Base-by-base conservation (phyloP, 1,139 yeast species). In the Yamadazyma triangularis region DNA sequence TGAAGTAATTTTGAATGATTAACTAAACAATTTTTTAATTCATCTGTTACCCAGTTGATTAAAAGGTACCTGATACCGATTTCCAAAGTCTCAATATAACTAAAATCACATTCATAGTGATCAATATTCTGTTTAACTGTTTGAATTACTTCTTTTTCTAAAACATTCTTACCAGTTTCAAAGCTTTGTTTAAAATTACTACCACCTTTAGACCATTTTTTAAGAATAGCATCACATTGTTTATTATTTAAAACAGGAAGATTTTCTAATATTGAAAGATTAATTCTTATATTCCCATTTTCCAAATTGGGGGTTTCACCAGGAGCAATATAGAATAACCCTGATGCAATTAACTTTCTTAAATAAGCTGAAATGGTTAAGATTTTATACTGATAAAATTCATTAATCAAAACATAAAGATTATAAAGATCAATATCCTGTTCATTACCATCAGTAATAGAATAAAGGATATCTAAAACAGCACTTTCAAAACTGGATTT, bases 271-370 rank as follows among this genome's bases (percentile, higher is more conserved):
- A 79, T 65, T 14, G 57, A 43, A 21, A 77, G 48, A 46, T 80
- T 87, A 12, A 64, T 56, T 24, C 58, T 53, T 9, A 70, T 39
- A 50, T 55, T 40, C 38, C 51, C 39, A 41, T 53, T 13, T 48
- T 55, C 40, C 23, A 38, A 23, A 15, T 37, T 35, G 4, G 38
- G 36, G 12, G 38, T 43, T 8, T 42, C 34, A 3, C 50, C 56
- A 2, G 58, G 58, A 4, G 66, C 57, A 6, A 72, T 50, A 50
- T 82, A 86, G 30, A 87, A 72, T 1, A 85, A 65, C 4, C 96
- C 96, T 1, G 93, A 80, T 4, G 96, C 87, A 31, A 88, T 87
- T 23, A 87, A 59, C 41, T 81, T 76, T 46, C 96, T 62, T 35
- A 87, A 63, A 45, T 87, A 88, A 0, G 85, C 72, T 0, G 89